Percentiles rank a stretch among this genome's conserved stretches.
phyloP scores from a whole-genome alignment of 2,329 filamentous ascomycete genomes.

The Microcyclosporella mali region DNA sequence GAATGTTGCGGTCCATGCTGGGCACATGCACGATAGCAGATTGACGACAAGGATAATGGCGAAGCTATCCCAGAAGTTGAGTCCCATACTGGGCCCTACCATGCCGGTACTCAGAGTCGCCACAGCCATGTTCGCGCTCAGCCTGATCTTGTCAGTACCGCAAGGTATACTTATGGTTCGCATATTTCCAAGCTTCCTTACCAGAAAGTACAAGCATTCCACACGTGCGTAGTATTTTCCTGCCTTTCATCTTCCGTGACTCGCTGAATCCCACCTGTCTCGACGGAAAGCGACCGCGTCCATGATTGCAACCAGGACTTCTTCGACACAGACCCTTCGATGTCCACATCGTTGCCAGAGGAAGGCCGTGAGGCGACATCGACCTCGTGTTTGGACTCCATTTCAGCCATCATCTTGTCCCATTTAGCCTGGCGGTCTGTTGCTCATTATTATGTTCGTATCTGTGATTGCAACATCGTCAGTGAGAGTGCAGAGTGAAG shows the following conservation, averaged over 20 bases:
- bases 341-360: background rate
- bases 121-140: slow-evolving; percentile 14
- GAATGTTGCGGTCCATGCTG: slow-evolving; percentile 11
- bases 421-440: no score
- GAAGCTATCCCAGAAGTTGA: slow-evolving; percentile 11
- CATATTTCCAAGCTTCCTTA: background rate
- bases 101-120: slow-evolving; percentile 14
- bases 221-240: slow-evolving; percentile 5
- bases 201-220: slow-evolving; percentile 12
- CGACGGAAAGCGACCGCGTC: slow-evolving; percentile 6
- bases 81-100: slow-evolving; percentile 11
- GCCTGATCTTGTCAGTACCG: slow-evolving; percentile 1
- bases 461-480: no score
- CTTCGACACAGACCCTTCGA: background rate
- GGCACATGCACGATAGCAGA: slow-evolving; percentile 7
- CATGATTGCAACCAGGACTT: background rate
- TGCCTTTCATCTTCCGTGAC: slow-evolving; percentile 9
- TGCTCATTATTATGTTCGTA: no score
- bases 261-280: slow-evolving; percentile 12
- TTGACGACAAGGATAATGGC: slow-evolving; percentile 15
- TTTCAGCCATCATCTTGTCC: background rate
- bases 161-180: no score
- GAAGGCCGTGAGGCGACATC: background rate
- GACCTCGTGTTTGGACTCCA: background rate
- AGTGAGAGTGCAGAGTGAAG: no score